Base-by-base conservation (phyloP, 2,329 filamentous ascomycete genomes). In the Ophidiomyces ophidiicola region DNA sequence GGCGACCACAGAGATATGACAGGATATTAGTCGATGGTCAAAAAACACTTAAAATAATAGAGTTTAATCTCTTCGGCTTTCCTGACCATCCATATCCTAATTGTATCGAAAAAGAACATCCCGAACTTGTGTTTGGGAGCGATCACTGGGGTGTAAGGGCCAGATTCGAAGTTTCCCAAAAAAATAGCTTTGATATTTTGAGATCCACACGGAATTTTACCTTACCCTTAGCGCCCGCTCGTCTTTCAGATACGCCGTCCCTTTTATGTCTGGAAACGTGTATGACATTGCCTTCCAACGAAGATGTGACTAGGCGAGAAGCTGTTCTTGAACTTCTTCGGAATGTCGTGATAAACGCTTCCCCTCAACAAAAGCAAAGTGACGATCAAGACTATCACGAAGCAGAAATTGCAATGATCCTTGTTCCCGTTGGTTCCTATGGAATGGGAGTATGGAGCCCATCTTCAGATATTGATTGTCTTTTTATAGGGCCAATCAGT, bases 341-440 rank as follows among this genome's bases (percentile, higher is more conserved):
- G 17, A 42, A 35, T 25, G 21, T 45, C n/a, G 11, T 45, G 3
- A 41, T 21, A 4, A n/a, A n/a, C 11, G 41, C 18, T 8, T n/a
- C 11, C n/a, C 10, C 11, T 7, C 6, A 23, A n/a, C 33, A 7
- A 10, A 17, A 3, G 15, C 24, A 6, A 2, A 15, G 26, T n/a
- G n/a, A 20, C 11, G 23, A 29, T 5, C 24, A 19, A 21, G 15
- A 26, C 3, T 17, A 18, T n/a, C n/a, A 29, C 25, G 56, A 14
- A 50, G 55, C 5, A 50, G 45, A 38, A 18, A 34, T 48, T 12
- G 53, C 66, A 1, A 58, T 79, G 25, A 59, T 76, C 1, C 50
- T 81, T 5, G 64, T 74, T 4, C 67, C 76, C 0, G 74, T 80
- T n/a, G 78, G 78, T 0, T 81, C 78, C 0, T 80, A 76, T 49